These are phyloP conservation scores for Lagenaria siceraria DNA, from an alignment of 306 rosid species.

Conservation along the genomic window DNA sequence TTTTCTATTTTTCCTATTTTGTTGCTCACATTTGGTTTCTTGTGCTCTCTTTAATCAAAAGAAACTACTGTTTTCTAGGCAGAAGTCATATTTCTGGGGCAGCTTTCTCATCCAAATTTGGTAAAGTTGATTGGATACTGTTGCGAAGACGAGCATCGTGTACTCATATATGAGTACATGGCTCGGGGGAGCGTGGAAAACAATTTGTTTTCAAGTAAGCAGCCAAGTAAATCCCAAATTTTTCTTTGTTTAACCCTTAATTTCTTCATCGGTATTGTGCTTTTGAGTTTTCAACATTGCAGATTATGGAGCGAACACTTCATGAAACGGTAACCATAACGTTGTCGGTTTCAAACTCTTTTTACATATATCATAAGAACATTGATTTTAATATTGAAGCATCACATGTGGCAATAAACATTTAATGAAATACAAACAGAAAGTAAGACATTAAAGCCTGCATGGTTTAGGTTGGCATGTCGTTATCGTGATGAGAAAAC, in stretches of 20 bases:
- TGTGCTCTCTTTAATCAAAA: conserved; percentile 6
- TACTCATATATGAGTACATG: conserved; percentile 87
- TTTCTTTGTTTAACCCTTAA: background rate
- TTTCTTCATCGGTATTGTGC: background rate
- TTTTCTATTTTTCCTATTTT: conserved; percentile 6
- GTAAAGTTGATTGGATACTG: conserved; percentile 91
- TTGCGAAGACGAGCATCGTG: conserved; percentile 91
- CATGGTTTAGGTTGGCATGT: background rate
- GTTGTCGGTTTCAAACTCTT: background rate
- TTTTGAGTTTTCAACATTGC: background rate
- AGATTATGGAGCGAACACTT: background rate
- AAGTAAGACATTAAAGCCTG: background rate
- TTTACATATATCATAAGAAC: background rate
- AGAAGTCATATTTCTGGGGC: conserved; percentile 97
- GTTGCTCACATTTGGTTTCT: background rate
- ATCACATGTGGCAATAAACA: background rate
- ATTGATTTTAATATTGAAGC: background rate
- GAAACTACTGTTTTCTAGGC: conserved; percentile 52
- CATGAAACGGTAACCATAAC: background rate
- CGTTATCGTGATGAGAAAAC: background rate
- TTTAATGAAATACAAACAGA: background rate
- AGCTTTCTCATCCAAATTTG: conserved; percentile 96
- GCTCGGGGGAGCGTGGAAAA: conserved; percentile 87
- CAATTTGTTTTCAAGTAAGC: conserved; percentile 80
- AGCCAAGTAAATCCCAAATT: background rate